Evolutionary conservation across 495 filamentous ascomycete genomes (phyloP).

Genomic region (Penicillium malachiteum): DNA sequence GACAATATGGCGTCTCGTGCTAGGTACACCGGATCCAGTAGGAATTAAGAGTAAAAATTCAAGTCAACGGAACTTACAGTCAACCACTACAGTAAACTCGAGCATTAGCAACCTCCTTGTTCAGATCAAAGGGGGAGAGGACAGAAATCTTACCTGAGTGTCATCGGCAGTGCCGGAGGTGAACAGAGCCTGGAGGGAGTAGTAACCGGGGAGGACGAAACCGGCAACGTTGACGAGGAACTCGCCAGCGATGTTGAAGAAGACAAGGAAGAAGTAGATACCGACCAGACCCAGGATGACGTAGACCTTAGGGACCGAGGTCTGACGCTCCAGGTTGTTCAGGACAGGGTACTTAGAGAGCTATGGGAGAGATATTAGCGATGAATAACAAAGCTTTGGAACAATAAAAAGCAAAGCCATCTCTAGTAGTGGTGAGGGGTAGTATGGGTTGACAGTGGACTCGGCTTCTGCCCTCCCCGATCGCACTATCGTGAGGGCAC

Average conservation of each 20-base stretch:
- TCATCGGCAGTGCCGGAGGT: constrained; percentile 78
- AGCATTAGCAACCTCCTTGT: constrained; percentile 14
- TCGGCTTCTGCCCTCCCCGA: background rate
- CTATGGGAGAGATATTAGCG: constrained; percentile 45
- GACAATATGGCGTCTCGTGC: constrained; percentile 11
- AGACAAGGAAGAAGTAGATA: constrained; percentile 96
- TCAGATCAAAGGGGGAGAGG: constrained; percentile 7
- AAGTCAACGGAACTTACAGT: constrained; percentile 55
- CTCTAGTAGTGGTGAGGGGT: background rate
- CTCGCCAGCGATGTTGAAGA: constrained; percentile 98
- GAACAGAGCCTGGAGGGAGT: constrained; percentile 89
- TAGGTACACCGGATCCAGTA: constrained; percentile 3
- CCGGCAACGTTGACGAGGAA: constrained; percentile 96
- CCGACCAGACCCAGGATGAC: constrained; percentile 79
- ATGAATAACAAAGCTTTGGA: background rate
- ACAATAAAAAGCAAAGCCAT: background rate
- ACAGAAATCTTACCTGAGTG: constrained; percentile 67
- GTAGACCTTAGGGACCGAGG: constrained; percentile 93
- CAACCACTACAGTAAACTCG: constrained; percentile 51
- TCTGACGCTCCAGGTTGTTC: constrained; percentile 96
- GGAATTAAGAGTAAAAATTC: background rate
- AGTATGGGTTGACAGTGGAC: background rate
- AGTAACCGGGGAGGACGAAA: constrained; percentile 93
- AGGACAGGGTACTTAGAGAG: constrained; percentile 94
- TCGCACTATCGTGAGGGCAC: constrained; percentile 10